phyloP scores from a whole-genome alignment of 495 filamentous ascomycete genomes.

The Annulohypoxylon bovei region DNA sequence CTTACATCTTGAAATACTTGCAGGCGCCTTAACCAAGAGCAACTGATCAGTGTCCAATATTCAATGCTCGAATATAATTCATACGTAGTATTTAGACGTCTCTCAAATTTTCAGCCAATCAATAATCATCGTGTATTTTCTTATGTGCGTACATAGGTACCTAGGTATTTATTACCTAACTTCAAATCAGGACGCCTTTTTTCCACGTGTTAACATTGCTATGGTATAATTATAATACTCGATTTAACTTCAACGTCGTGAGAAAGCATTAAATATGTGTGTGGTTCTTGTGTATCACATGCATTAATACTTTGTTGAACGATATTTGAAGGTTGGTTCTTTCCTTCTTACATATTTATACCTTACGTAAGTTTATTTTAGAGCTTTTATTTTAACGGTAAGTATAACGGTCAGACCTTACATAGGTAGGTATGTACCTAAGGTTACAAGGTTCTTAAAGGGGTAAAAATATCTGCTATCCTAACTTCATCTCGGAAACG shows the following conservation, averaged over 20 bases:
- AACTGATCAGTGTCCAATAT: too few relatives aligned
- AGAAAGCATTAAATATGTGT: neutral
- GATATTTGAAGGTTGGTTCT: too few relatives aligned
- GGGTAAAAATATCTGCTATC: neutral
- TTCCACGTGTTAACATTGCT: too few relatives aligned
- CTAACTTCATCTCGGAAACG: neutral
- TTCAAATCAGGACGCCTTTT: too few relatives aligned
- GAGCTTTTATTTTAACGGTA: too few relatives aligned
- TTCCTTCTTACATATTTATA: neutral
- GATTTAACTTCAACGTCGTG: neutral
- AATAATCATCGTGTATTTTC: neutral
- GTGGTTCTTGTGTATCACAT: too few relatives aligned
- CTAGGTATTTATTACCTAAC: too few relatives aligned
- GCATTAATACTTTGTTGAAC: too few relatives aligned
- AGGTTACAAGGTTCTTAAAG: too few relatives aligned
- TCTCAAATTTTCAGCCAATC: neutral
- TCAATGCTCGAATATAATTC: too few relatives aligned
- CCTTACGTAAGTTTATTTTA: neutral
- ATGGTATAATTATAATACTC: too few relatives aligned
- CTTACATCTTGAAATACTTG: neutral
- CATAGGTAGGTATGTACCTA: too few relatives aligned
- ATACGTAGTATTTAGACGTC: neutral
- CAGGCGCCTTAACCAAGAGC: neutral
- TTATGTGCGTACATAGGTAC: neutral
- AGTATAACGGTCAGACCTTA: neutral